phyloP scores from a whole-genome alignment of 257 asterid species.

The Osmanthus fragrans region DNA sequence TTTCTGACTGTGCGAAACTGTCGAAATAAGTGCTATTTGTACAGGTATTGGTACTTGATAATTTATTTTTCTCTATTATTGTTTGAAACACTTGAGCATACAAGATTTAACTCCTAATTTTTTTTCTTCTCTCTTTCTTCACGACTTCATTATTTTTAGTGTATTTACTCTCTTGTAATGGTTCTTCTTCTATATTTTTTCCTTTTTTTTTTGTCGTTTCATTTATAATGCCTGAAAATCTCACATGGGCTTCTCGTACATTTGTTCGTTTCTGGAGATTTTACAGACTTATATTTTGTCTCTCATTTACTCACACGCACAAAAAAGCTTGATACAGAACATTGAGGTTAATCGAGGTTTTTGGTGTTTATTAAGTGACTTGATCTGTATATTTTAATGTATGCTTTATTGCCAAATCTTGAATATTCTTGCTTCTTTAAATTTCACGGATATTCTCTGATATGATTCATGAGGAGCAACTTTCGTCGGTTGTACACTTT shows the following conservation, averaged over 20 bases:
- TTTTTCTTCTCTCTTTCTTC: background rate
- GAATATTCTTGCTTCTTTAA: background rate
- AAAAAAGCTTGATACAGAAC: background rate
- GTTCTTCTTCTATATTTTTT: background rate
- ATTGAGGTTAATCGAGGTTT: background rate
- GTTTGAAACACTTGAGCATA: background rate
- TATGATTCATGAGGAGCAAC: background rate
- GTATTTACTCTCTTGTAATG: background rate
- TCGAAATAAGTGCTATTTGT: background rate
- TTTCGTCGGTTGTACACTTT: background rate
- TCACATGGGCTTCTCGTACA: slow-evolving; percentile 11
- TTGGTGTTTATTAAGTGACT: background rate
- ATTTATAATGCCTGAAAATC: slow-evolving; percentile 15
- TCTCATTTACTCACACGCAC: background rate
- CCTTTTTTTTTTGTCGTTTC: background rate
- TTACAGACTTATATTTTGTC: background rate
- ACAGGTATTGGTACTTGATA: background rate
- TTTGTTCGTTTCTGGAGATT: slow-evolving; percentile 16
- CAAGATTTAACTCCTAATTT: background rate
- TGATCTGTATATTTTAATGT: background rate
- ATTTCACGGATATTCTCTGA: background rate
- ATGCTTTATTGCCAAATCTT: background rate
- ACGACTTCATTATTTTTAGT: background rate
- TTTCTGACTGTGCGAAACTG: background rate
- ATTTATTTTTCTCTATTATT: background rate